Percentiles rank a stretch among this genome's conserved stretches.
phyloP scores from a whole-genome alignment of 2,329 filamentous ascomycete genomes.

The Ophidiomyces ophidiicola region DNA sequence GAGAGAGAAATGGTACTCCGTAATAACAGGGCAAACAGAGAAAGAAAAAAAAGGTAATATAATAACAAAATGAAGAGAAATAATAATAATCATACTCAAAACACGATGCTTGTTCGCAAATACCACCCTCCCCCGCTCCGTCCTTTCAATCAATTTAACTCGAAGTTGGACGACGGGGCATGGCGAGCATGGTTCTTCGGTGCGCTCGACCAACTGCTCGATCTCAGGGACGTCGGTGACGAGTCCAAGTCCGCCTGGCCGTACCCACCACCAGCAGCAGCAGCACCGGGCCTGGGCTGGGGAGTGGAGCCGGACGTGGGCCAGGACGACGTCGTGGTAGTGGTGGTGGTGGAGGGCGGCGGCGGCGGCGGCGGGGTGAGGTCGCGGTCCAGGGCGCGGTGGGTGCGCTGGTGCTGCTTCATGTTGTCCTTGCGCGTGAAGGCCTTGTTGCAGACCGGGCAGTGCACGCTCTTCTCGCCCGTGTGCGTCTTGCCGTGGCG shows the following conservation, averaged over 20 bases:
- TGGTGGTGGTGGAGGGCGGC: too few relatives aligned
- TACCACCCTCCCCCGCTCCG: not conserved
- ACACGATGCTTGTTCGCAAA: too few relatives aligned
- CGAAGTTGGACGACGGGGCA: not conserved
- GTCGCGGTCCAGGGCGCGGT: slow-evolving; percentile 25
- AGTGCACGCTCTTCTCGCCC: slow-evolving; percentile 55
- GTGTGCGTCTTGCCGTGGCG: slow-evolving; percentile 58
- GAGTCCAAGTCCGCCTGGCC: slow-evolving; percentile 1
- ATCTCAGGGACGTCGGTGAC: not conserved
- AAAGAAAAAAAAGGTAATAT: too few relatives aligned
- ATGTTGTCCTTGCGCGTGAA: slow-evolving; percentile 60
- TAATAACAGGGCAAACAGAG: too few relatives aligned
- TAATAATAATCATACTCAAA: too few relatives aligned
- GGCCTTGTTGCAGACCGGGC: slow-evolving; percentile 54
- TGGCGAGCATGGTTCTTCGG: not conserved
- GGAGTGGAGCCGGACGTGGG: too few relatives aligned
- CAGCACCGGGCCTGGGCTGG: too few relatives aligned
- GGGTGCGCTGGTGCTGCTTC: slow-evolving; percentile 55
- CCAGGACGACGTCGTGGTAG: too few relatives aligned
- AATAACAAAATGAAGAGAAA: too few relatives aligned
- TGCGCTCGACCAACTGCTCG: slow-evolving; percentile 4
- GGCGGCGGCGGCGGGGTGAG: too few relatives aligned
- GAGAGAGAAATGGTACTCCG: too few relatives aligned
- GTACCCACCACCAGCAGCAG: too few relatives aligned
- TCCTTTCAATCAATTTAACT: not conserved